phyloP scores from a whole-genome alignment of 768 basidiomycete genomes.

The Auriculariales sp. region DNA sequence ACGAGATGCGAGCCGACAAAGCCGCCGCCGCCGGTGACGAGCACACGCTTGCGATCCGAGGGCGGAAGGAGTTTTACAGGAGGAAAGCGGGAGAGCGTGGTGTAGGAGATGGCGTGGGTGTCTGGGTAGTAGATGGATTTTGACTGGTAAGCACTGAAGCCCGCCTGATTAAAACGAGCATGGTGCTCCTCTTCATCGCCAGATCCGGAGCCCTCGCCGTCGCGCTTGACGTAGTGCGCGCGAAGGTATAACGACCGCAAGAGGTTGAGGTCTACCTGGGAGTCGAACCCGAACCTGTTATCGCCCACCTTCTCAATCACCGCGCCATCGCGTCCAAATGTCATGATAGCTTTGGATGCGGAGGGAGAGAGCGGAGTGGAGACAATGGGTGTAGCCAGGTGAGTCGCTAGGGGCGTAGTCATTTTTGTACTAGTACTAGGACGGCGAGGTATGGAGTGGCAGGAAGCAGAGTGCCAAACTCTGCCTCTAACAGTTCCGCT shows the following conservation, averaged over 20 bases:
- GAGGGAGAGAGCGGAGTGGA: conserved; percentile 7
- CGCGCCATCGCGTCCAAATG: conserved; percentile 58
- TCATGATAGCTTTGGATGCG: conserved; percentile 26
- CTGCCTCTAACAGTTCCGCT: too few species aligned
- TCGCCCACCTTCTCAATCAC: conserved; percentile 74
- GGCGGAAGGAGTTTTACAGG: conserved; percentile 80
- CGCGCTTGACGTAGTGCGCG: conserved; percentile 45
- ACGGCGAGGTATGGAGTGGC: too few species aligned
- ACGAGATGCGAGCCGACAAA: conserved; percentile 98
- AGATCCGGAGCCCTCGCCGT: conserved; percentile 17
- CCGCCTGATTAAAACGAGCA: conserved; percentile 36
- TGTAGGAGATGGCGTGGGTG: conserved; percentile 75
- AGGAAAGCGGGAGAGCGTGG: conserved; percentile 81
- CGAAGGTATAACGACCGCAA: conserved; percentile 83
- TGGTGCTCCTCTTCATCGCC: conserved; percentile 28
- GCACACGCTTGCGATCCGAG: conserved; percentile 67
- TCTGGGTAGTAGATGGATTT: conserved; percentile 78
- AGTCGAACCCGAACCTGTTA: conserved; percentile 81
- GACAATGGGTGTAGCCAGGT: conserved; percentile 13
- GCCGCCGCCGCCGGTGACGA: conserved; percentile 96
- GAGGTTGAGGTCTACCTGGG: conserved; percentile 61
- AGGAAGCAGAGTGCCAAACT: too few species aligned
- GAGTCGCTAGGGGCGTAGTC: too few species aligned
- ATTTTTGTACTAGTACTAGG: too few species aligned
- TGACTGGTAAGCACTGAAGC: conserved; percentile 45